These are phyloP conservation scores for Acer saccharum DNA, from an alignment of 345 rosid genomes.

Conservation along the genomic window DNA sequence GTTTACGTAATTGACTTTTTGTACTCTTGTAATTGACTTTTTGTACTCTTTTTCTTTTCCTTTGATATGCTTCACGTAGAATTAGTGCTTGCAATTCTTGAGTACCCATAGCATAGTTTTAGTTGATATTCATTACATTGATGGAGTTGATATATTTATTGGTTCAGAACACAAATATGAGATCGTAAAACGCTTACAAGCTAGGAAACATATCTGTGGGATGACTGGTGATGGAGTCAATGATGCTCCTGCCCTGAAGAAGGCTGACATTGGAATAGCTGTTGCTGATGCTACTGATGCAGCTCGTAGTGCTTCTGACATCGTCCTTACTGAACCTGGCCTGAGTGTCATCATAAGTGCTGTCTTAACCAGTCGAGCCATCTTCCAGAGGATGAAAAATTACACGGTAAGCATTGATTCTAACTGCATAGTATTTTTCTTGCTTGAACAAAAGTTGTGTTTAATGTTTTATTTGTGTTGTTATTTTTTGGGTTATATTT, in stretches of 20 bases:
- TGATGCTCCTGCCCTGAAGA: conserved; percentile 99
- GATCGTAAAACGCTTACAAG: conserved; percentile 95
- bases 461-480: not conserved
- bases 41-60: not conserved
- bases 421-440: not conserved
- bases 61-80: conserved; percentile 6
- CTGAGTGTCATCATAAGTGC: conserved; percentile 99
- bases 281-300: conserved; percentile 99
- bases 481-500: not conserved
- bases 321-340: conserved; percentile 96
- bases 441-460: not conserved
- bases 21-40: conserved; percentile 1
- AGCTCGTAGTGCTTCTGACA: conserved; percentile 97
- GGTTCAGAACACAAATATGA: conserved; percentile 93
- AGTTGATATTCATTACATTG: conserved; percentile 5
- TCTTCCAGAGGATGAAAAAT: conserved; percentile 98
- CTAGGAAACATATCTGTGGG: conserved; percentile 96
- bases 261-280: conserved; percentile 98
- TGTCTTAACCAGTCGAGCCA: conserved; percentile 95
- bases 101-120: not conserved
- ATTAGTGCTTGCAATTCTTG: not conserved
- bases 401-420: conserved; percentile 63
- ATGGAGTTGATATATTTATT: conserved; percentile 3
- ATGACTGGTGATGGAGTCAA: conserved; percentile 99
- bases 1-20: conserved; percentile 9